A percentile compares a stretch with the other conserved stretches of the same genome.
phyloP scores from a whole-genome alignment of 106 monocot species.

The Platanthera zijinensis region DNA sequence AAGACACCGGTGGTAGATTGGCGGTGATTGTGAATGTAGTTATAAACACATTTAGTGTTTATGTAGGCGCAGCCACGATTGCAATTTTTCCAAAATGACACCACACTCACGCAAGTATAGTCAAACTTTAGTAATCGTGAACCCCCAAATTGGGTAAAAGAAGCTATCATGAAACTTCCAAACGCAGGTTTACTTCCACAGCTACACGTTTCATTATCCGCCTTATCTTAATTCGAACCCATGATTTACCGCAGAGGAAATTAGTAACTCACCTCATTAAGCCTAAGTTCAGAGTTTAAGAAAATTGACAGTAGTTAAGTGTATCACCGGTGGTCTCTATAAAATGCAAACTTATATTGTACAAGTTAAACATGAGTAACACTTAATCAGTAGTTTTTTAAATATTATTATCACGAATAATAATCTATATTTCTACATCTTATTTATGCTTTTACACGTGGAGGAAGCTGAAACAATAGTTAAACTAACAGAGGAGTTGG shows the following conservation, averaged over 20 bases:
- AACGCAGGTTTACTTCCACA: too few species aligned
- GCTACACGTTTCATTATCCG: too few species aligned
- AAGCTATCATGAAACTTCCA: too few species aligned
- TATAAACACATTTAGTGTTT: too few species aligned
- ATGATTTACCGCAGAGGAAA: not conserved
- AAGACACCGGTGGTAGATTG: too few species aligned
- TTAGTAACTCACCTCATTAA: not conserved
- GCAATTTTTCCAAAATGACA: too few species aligned
- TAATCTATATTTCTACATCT: not conserved
- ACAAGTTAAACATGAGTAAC: not conserved
- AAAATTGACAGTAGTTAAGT: not conserved
- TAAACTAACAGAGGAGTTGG: slow-evolving; percentile 84
- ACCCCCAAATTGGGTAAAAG: too few species aligned
- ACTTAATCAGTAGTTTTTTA: not conserved
- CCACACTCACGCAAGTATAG: too few species aligned
- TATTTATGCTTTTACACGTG: slow-evolving; percentile 28
- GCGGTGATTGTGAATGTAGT: too few species aligned
- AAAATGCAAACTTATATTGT: not conserved
- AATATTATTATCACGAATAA: not conserved
- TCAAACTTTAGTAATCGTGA: too few species aligned
- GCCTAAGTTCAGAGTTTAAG: not conserved
- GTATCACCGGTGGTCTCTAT: not conserved
- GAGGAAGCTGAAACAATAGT: slow-evolving; percentile 99
- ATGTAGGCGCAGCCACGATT: too few species aligned
- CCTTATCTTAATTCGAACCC: not conserved